These are phyloP conservation scores for Sarcomyxa edulis DNA, from an alignment of 768 basidiomycete species.

Conservation along the genomic window DNA sequence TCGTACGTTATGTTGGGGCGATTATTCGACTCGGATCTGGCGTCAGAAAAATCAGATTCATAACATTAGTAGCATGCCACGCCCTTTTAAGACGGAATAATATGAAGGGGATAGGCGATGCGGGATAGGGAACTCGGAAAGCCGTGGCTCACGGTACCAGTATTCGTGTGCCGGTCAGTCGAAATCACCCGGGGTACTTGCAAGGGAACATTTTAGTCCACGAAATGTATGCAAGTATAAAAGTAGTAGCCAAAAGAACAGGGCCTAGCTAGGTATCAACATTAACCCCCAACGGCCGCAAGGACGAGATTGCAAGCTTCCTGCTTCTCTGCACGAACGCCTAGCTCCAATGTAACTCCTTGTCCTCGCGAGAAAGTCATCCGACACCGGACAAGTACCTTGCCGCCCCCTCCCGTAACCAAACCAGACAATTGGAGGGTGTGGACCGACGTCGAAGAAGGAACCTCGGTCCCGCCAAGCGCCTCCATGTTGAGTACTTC, in stretches of 20 bases:
- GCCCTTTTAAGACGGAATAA: too few relatives aligned
- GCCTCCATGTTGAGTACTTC: constrained; percentile 98
- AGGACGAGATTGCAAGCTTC: constrained; percentile 84
- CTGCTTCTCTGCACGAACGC: constrained; percentile 88
- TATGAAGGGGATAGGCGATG: too few relatives aligned
- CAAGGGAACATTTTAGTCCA: too few relatives aligned
- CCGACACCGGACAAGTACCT: constrained; percentile 87
- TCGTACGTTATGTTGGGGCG: not conserved
- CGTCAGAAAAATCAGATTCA: not conserved
- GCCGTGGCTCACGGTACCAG: too few relatives aligned
- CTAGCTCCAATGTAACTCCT: constrained; percentile 90
- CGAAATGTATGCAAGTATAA: too few relatives aligned
- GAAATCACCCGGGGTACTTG: too few relatives aligned
- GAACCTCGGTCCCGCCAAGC: constrained; percentile 83
- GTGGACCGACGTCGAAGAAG: constrained; percentile 82
- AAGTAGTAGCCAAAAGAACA: too few relatives aligned
- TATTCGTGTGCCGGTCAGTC: too few relatives aligned
- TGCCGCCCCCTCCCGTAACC: constrained; percentile 90
- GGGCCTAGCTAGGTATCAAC: too few relatives aligned
- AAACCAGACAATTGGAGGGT: constrained; percentile 91
- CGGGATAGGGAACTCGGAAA: too few relatives aligned
- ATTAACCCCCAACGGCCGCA: constrained; percentile 75
- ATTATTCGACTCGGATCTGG: not conserved
- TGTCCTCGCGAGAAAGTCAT: constrained; percentile 92
- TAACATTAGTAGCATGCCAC: too few relatives aligned